phyloP scores from a whole-genome alignment of 805 yeast species.

The Cyberlindnera euphorbiae region DNA sequence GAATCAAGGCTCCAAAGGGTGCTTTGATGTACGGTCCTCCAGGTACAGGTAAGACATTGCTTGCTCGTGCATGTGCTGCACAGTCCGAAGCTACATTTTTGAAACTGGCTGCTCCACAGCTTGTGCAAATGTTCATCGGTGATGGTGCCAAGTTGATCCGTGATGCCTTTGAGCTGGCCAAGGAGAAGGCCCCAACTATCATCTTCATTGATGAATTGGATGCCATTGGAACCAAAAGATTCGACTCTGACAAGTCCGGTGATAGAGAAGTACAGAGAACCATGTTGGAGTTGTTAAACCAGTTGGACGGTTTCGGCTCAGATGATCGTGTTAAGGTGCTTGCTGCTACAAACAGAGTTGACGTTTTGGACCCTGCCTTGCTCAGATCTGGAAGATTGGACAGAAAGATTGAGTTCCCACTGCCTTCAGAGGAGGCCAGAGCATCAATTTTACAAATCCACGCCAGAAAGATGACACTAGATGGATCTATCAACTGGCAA shows the following conservation, averaged over 20 bases:
- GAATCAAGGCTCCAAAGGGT: conserved; percentile 97
- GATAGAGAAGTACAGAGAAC: conserved; percentile 99
- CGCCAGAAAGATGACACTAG: conserved; percentile 94
- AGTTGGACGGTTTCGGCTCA: conserved; percentile 95
- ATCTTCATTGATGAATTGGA: conserved; percentile 97
- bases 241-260: conserved; percentile 95
- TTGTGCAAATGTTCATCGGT: conserved; percentile 97
- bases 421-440: conserved; percentile 96
- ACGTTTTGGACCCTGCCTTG: conserved; percentile 96
- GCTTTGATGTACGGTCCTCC: conserved; percentile 99
- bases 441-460: conserved; percentile 96
- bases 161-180: conserved; percentile 95
- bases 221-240: conserved; percentile 97
- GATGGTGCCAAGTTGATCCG: conserved; percentile 98
- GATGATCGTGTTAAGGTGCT: conserved; percentile 96
- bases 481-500: conserved; percentile 91
- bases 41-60: conserved; percentile 95
- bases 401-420: conserved; percentile 95
- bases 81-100: conserved; percentile 96
- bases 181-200: conserved; percentile 97
- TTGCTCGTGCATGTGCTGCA: conserved; percentile 99
- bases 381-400: conserved; percentile 96
- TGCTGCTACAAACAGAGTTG: conserved; percentile 98
- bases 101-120: conserved; percentile 95
- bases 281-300: conserved; percentile 95